Evolutionary conservation across 768 basidiomycete genomes (phyloP).

Genomic region (Russula griseocarnosa): DNA sequence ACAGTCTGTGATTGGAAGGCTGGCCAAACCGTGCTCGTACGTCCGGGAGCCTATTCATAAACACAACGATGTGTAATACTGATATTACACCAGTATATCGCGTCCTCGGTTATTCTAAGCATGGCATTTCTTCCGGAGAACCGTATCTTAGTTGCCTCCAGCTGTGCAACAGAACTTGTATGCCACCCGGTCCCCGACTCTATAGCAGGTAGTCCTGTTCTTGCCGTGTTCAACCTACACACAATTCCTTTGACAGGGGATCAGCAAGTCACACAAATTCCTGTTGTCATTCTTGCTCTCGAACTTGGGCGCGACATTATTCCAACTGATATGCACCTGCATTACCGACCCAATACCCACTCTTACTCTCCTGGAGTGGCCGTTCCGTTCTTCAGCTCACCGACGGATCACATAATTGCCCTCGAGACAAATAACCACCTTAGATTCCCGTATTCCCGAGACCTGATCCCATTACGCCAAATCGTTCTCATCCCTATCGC

Average conservation of each 20-base stretch:
- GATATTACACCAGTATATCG: background rate
- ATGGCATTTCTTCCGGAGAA: constrained; percentile 1
- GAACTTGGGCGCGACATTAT: constrained; percentile 6
- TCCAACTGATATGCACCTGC: background rate
- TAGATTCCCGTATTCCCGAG: background rate
- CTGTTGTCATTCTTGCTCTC: background rate
- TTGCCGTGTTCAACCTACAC: constrained; percentile 5
- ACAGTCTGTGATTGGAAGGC: constrained; percentile 15
- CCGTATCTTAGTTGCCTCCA: constrained; percentile 4
- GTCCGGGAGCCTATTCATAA: background rate
- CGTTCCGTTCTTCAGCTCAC: constrained; percentile 14
- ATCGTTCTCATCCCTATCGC: constrained; percentile 12
- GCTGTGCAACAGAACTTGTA: background rate
- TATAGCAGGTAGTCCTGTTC: background rate
- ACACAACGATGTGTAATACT: background rate
- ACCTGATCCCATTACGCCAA: background rate
- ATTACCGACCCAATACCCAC: constrained; percentile 5
- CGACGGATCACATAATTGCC: constrained; percentile 1
- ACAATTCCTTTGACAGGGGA: background rate
- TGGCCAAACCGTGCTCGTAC: constrained; percentile 13
- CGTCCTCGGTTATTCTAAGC: background rate
- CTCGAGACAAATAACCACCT: constrained; percentile 1
- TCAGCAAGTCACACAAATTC: background rate
- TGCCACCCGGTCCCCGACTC: background rate
- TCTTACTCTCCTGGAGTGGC: constrained; percentile 5